Base-by-base conservation (phyloP, 331 rosid genomes). In the Quercus tomentella region DNA sequence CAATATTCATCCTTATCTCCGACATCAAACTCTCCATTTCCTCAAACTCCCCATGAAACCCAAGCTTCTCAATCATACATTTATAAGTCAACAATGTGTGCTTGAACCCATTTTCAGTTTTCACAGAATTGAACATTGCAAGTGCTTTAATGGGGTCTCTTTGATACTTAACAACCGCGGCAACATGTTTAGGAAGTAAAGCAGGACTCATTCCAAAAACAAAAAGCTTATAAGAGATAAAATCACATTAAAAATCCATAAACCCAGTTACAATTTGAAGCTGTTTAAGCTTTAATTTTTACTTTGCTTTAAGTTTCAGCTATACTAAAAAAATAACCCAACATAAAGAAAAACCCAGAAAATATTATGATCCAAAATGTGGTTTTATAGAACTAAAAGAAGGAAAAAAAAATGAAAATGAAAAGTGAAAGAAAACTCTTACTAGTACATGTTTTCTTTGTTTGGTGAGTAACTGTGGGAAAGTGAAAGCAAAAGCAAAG, bases 111-210 rank as follows among this genome's bases (percentile, higher is more conserved):
- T 91, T 89, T 82, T 94, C 94, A 20, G 23, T 82, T 79, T 87
- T 91, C 74, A 83, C 94, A 1, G 89, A 79, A 65, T 92, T 89
- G 88, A 94, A 94, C 88, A 89, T 88, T 58, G 87, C 84, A 15
- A 94, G 91, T 1, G 97, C 98, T 56, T 84, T 94, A 14, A 86
- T 87, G 41, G 94, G 97, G 57, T 94, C 91, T 82, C 84, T 92
- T 83, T 92, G 96, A 62, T 61, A 80, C 78, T 81, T 81, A 9
- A 94, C 83, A 17, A 94, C 97, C 1, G 94, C 92, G 6, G 84
- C 85, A 54, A 94, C 95, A 83, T 94, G 97, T 74, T 88, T 92
- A 3, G 94, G 95, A 81, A 87, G 97, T 65, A 92, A 73, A 73
- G 83, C 82, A 43, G 87, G 86, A 81, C 61, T 84, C 98, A 91